Evolutionary conservation across 2,329 filamentous ascomycete species (phyloP).

Genomic region (Arthrinium puccinioides): DNA sequence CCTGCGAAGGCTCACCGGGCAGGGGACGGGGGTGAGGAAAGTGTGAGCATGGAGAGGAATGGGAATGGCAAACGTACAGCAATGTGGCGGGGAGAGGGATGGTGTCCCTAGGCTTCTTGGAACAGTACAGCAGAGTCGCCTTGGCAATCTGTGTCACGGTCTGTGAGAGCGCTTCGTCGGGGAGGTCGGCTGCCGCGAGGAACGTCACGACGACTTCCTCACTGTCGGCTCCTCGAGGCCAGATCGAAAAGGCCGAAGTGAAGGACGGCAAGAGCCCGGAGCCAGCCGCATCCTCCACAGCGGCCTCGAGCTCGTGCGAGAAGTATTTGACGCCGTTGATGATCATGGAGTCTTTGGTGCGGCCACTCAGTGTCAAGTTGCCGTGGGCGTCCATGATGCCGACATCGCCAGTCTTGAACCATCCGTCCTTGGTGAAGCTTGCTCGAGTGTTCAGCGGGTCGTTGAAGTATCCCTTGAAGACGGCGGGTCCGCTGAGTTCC

Average conservation of each 20-base stretch:
- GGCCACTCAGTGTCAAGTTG: not conserved
- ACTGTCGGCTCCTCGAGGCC: not conserved
- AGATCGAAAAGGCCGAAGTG: not conserved
- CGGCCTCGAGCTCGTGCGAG: constrained; percentile 1
- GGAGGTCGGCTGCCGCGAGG: not conserved
- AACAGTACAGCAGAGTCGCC: constrained; percentile 1
- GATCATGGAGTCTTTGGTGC: constrained; percentile 2
- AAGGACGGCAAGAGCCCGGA: not conserved
- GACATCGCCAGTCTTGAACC: constrained; percentile 2
- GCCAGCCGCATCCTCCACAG: not conserved
- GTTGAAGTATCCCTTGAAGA: constrained; percentile 1
- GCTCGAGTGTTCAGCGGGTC: not conserved
- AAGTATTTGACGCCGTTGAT: constrained; percentile 3
- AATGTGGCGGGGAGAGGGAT: not conserved
- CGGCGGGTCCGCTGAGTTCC: not conserved
- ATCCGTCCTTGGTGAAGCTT: not conserved
- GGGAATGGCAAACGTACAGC: not conserved
- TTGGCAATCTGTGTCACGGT: not conserved
- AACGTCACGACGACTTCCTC: constrained; percentile 4
- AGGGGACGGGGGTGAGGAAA: no score
- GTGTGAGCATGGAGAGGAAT: not conserved
- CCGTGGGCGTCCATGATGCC: not conserved
- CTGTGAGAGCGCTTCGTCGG: not conserved
- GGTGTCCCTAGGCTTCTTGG: constrained; percentile 7
- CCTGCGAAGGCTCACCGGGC: no score